These are phyloP conservation scores for Thelonectria blattea DNA, from an alignment of 2,329 filamentous ascomycete species.

Conservation along the genomic window DNA sequence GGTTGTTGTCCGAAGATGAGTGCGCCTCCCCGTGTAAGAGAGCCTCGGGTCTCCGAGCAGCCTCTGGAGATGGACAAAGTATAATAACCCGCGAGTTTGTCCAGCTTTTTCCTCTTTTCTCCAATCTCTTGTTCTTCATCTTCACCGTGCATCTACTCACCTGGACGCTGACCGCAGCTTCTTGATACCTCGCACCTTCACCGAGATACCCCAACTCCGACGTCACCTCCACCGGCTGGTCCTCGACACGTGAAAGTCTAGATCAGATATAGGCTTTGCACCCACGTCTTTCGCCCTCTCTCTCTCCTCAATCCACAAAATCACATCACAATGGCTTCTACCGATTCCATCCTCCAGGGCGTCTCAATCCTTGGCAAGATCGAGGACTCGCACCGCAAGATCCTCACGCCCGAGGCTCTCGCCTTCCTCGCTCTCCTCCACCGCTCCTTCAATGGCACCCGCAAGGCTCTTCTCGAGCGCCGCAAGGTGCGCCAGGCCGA, in stretches of 20 bases:
- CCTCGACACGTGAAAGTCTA: conserved; percentile 45
- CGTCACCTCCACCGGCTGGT: background rate
- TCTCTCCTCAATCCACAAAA: conserved; percentile 11
- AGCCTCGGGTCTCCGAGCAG: conserved; percentile 12
- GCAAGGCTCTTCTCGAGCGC: conserved; percentile 87
- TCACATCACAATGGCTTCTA: conserved; percentile 63
- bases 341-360: conserved; percentile 82
- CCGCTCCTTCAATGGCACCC: conserved; percentile 88
- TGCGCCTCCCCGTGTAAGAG: conserved; percentile 8
- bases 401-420: conserved; percentile 87
- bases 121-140: background rate
- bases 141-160: background rate
- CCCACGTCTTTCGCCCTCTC: conserved; percentile 11
- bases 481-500: conserved; percentile 87
- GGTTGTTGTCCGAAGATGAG: conserved; percentile 31
- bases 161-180: conserved; percentile 3
- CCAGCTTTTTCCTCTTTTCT: background rate
- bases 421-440: conserved; percentile 94
- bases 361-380: conserved; percentile 84
- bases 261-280: conserved; percentile 24
- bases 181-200: background rate
- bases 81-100: conserved; percentile 8
- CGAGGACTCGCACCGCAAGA: conserved; percentile 82
- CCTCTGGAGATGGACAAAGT: background rate
- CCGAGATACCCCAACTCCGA: background rate